Evolutionary conservation across 805 yeast genomes (phyloP).

Genomic region (Kazachstania psychrophila): DNA sequence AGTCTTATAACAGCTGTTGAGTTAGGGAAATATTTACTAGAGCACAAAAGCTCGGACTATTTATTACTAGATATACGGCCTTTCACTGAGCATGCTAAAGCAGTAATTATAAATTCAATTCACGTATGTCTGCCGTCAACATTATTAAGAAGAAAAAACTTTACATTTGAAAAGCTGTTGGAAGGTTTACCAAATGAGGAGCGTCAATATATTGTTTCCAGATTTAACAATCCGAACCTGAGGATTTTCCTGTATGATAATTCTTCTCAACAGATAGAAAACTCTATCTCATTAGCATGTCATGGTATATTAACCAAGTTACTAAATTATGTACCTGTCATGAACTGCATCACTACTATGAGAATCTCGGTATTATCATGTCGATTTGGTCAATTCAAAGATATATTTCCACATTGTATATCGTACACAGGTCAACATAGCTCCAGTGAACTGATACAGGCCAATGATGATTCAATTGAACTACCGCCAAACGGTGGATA

Average conservation of each 20-base stretch:
- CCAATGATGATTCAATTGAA: too few species aligned
- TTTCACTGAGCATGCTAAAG: conserved; percentile 56
- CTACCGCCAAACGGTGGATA: neutral
- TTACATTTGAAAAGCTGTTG: conserved; percentile 53
- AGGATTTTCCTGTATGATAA: conserved; percentile 23
- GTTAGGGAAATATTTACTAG: conserved; percentile 10
- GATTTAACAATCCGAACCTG: conserved; percentile 9
- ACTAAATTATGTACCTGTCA: conserved; percentile 8
- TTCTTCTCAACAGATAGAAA: conserved; percentile 15
- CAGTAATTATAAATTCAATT: conserved; percentile 51
- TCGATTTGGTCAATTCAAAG: conserved; percentile 15
- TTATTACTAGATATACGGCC: conserved; percentile 59
- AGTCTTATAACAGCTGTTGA: conserved; percentile 15
- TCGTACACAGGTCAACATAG: too few species aligned
- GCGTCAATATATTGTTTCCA: conserved; percentile 7
- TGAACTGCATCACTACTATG: neutral
- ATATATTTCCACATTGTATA: conserved; percentile 12
- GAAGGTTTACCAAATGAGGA: conserved; percentile 51
- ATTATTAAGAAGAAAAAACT: conserved; percentile 63
- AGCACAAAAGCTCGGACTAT: conserved; percentile 3
- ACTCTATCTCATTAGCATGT: conserved; percentile 20
- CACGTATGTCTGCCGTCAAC: conserved; percentile 89
- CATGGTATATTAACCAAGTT: conserved; percentile 23
- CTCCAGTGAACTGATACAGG: too few species aligned
- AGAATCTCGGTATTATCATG: conserved; percentile 15